A percentile compares a stretch with the other conserved stretches of the same genome.
Conservation (phyloP, 164 flowering plant genomes). For the Annona squamosa region DNA sequence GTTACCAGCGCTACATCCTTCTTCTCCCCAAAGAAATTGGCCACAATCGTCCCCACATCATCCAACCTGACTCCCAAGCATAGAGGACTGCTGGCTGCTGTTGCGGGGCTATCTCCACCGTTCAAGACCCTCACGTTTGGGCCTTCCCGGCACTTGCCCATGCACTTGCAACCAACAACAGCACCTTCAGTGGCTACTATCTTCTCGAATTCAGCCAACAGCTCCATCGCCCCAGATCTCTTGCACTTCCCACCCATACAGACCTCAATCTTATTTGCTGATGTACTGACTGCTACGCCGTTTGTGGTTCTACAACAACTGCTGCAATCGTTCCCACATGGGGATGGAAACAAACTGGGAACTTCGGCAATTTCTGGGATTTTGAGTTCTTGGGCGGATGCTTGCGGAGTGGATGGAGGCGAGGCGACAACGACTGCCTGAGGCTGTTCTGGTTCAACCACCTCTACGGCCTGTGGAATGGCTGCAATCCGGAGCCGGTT, state of each 20-base stretch:
- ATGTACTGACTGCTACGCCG: not conserved
- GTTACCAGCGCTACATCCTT: constrained; percentile 17
- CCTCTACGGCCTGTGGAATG: not conserved
- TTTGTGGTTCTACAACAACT: not conserved
- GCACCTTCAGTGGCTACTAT: constrained; percentile 40
- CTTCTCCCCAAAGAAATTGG: constrained; percentile 26
- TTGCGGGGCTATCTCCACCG: constrained; percentile 17
- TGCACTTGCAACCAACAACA: constrained; percentile 84
- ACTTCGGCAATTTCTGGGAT: not conserved
- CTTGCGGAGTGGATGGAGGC: not conserved
- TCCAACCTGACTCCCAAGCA: constrained; percentile 50
- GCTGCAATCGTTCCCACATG: constrained; percentile 2
- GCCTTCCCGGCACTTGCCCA: constrained; percentile 76
- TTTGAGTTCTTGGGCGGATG: constrained; percentile 1
- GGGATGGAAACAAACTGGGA: no score
- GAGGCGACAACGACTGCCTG: constrained; percentile 1
- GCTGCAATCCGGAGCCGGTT: constrained; percentile 16
- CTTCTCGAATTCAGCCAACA: constrained; percentile 52
- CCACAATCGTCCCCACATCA: constrained; percentile 41
- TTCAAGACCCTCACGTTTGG: constrained; percentile 63
- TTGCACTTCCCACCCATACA: constrained; percentile 91
- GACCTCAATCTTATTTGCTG: constrained; percentile 50
- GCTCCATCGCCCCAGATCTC: constrained; percentile 51
- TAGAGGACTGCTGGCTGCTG: constrained; percentile 22
- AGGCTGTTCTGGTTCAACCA: not conserved